Base-by-base conservation (phyloP, 176 grass and related monocot genomes). In the Rhynchospora tenuis region DNA sequence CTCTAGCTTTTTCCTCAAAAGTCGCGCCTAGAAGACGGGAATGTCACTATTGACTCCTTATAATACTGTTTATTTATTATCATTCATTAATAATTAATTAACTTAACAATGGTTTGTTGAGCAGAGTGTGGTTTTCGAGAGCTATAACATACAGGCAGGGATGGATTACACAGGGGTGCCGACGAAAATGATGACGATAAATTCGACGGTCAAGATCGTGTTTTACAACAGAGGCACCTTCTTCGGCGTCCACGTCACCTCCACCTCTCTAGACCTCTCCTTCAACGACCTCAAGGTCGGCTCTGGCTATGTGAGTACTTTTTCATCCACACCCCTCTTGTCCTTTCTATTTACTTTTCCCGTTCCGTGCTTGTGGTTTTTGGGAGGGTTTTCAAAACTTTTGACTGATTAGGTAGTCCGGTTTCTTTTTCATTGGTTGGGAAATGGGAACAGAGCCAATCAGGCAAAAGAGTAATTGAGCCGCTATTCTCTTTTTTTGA, bases 81-180 rank as follows among this genome's bases (percentile, higher is more conserved):
- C 10, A 62, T 26, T 22, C 3, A 38, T 38, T 33, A 33, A 9
- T 27, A n/a, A 58, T 27, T 5, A 54, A n/a, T 77, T 47, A 38
- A 42, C 20, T 64, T n/a, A 46, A 33, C 7, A 23, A 59, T 38
- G 61, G 20, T 22, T 12, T 10, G 33, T 73, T 14, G 0, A 12
- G 84, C 87, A 99, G 96, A 93, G 88, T 83, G 92, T 99, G 88
- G 88, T 92, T 60, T 95, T 99, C 86, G 93, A 95, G 84, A 86
- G 88, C 86, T 99, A 95, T 83, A 88, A 99, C 72, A 93, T 99
- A 86, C 96, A 99, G 71, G 91, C 93, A 24, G 96, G 96, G 31
- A 99, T 90, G 89, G 96, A 99, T 88, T 84, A 90, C 80, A 95
- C 96, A 28, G 96, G 96, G 33, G 96, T 99, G 10, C 96, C 96